Conservation (phyloP, 495 filamentous ascomycete species). For the Hyphodiscus hymeniophilus region DNA sequence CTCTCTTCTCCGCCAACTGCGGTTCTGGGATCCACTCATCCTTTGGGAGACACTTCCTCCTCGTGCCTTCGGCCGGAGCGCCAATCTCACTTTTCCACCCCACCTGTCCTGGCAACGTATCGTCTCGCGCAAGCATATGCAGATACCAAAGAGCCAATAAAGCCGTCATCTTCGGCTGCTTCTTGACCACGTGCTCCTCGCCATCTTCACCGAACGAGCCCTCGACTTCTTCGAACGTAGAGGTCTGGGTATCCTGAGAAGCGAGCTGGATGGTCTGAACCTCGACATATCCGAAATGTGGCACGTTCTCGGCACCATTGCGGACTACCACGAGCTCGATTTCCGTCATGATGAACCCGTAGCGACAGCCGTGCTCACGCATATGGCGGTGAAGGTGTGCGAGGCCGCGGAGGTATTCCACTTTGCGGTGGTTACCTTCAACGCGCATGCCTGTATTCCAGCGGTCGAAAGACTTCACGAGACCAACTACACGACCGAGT, state of each 20-base stretch:
- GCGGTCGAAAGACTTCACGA: slow-evolving; percentile 80
- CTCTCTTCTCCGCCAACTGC: slow-evolving; percentile 71
- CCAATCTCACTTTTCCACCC: slow-evolving; percentile 73
- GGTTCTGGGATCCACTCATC: slow-evolving; percentile 87
- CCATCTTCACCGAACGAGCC: slow-evolving; percentile 20
- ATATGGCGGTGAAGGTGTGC: slow-evolving; percentile 79
- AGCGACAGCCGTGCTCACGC: slow-evolving; percentile 86
- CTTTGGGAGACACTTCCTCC: slow-evolving; percentile 59
- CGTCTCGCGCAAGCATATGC: slow-evolving; percentile 77
- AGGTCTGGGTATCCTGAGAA: slow-evolving; percentile 18
- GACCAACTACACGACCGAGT: slow-evolving; percentile 61
- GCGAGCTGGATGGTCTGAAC: slow-evolving; percentile 53
- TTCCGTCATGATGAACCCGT: slow-evolving; percentile 91
- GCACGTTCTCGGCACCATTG: slow-evolving; percentile 60
- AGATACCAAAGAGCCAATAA: slow-evolving; percentile 79
- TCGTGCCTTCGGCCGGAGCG: slow-evolving; percentile 65
- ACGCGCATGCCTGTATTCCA: slow-evolving; percentile 93
- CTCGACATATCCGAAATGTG: slow-evolving; percentile 81
- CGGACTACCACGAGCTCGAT: slow-evolving; percentile 90
- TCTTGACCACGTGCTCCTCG: slow-evolving; percentile 29
- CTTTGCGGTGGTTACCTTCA: slow-evolving; percentile 67
- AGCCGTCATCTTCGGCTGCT: slow-evolving; percentile 56
- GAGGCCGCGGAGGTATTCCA: slow-evolving; percentile 78
- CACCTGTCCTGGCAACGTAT: slow-evolving; percentile 55
- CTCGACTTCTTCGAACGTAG: slow-evolving; percentile 16